Evolutionary conservation across 2,329 filamentous ascomycete genomes (phyloP).

Genomic region (Zymoseptoria passerinii): DNA sequence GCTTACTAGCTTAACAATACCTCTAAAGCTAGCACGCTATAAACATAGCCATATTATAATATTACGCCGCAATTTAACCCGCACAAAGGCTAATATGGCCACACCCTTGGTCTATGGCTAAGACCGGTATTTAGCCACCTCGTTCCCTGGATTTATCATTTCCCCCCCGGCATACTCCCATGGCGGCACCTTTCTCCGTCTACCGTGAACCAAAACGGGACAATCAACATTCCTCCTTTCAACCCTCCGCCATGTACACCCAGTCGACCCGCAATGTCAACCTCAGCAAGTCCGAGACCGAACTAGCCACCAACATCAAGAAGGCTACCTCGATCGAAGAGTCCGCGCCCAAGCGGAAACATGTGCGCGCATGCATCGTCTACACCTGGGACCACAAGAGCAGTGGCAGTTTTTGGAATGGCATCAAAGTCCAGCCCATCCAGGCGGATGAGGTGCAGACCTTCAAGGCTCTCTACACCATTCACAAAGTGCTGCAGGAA

Average conservation of each 20-base stretch:
- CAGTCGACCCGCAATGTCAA: constrained; percentile 48
- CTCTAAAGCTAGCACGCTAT: too few species aligned
- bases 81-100: too few species aligned
- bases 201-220: constrained; percentile 1
- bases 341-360: constrained; percentile 71
- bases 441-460: constrained; percentile 97
- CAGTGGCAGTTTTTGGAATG: constrained; percentile 89
- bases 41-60: too few species aligned
- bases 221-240: constrained; percentile 1
- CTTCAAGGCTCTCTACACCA: constrained; percentile 94
- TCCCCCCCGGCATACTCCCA: not conserved
- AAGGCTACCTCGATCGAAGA: constrained; percentile 55
- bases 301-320: constrained; percentile 58
- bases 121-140: too few species aligned
- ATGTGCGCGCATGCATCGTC: constrained; percentile 95
- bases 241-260: constrained; percentile 26
- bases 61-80: too few species aligned
- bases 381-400: constrained; percentile 99
- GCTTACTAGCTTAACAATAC: too few species aligned
- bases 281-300: constrained; percentile 58
- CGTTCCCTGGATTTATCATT: too few species aligned
- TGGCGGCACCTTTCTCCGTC: constrained; percentile 1
- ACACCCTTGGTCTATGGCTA: too few species aligned
- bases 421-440: constrained; percentile 99
- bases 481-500: constrained; percentile 96